Conservation (phyloP, 192 early-diverging fungal genomes). For the Funneliformis geosporum region DNA sequence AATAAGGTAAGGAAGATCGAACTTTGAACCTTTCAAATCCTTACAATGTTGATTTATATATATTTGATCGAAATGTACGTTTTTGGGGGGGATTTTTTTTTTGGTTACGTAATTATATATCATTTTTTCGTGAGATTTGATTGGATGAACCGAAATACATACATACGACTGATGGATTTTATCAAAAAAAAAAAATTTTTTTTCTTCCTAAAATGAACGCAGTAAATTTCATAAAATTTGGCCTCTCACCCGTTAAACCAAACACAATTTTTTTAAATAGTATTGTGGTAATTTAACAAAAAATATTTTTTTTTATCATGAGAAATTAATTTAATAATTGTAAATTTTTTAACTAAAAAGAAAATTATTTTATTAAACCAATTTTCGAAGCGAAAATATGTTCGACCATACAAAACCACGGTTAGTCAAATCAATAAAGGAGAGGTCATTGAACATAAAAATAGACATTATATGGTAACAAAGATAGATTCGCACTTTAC, state of each 20-base stretch:
- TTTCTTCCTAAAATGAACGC: not conserved
- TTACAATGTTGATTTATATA: too few relatives aligned
- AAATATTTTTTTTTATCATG: not conserved
- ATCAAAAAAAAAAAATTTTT: too few relatives aligned
- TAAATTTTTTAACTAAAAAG: not conserved
- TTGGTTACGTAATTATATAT: not conserved
- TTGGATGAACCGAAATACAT: not conserved
- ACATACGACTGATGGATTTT: too few relatives aligned
- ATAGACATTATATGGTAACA: constrained; percentile 66
- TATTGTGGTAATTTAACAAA: not conserved
- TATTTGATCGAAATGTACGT: too few relatives aligned
- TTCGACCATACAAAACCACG: constrained; percentile 44
- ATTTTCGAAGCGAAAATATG: not conserved
- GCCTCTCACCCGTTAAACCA: not conserved
- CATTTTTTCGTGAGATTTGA: not conserved
- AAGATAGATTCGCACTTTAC: constrained; percentile 65
- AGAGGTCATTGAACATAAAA: constrained; percentile 68
- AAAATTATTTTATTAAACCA: not conserved
- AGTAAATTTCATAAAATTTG: not conserved
- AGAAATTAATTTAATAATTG: not conserved
- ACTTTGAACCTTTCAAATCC: too few relatives aligned
- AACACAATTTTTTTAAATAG: not conserved
- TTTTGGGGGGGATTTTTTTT: too few relatives aligned
- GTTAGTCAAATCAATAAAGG: constrained; percentile 63
- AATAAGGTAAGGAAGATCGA: too few relatives aligned